Conservation (phyloP, 1,284 basidiomycete genomes). For the Inonotus obliquus region DNA sequence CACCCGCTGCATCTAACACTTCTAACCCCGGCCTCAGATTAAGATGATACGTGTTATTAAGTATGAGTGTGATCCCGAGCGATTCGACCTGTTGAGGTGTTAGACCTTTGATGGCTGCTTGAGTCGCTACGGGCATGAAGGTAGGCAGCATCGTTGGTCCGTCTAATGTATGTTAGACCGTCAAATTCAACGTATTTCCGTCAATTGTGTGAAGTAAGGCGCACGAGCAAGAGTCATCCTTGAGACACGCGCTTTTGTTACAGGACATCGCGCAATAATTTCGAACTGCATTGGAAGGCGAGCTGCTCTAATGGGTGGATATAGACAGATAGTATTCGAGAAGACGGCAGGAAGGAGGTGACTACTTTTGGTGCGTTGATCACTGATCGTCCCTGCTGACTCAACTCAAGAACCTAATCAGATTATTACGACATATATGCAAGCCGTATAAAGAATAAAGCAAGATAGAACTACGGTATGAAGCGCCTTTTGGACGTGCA, state of each 20-base stretch:
- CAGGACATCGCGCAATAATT: slow-evolving; percentile 70
- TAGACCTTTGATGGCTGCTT: slow-evolving; percentile 82
- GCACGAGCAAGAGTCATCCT: slow-evolving; percentile 55
- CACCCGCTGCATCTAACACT: slow-evolving; percentile 66
- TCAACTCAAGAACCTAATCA: too few relatives aligned
- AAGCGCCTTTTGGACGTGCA: too few relatives aligned
- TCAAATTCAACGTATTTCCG: background rate
- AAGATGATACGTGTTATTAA: slow-evolving; percentile 86
- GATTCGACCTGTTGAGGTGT: slow-evolving; percentile 80
- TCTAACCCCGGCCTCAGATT: slow-evolving; percentile 74
- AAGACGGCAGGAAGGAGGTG: background rate
- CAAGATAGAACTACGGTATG: too few relatives aligned
- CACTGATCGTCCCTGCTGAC: too few relatives aligned
- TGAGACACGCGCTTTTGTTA: slow-evolving; percentile 73
- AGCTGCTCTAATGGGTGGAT: too few relatives aligned
- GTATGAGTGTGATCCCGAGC: slow-evolving; percentile 70
- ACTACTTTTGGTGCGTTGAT: too few relatives aligned
- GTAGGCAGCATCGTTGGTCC: slow-evolving; percentile 77
- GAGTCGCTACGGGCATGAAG: slow-evolving; percentile 89
- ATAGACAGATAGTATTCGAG: background rate
- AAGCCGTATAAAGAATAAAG: too few relatives aligned
- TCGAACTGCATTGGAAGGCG: slow-evolving; percentile 62
- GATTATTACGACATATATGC: too few relatives aligned
- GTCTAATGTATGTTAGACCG: slow-evolving; percentile 39
- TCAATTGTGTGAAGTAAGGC: slow-evolving; percentile 3